phyloP scores from a whole-genome alignment of 2,329 filamentous ascomycete species.

The Ceratocystis harringtonii region DNA sequence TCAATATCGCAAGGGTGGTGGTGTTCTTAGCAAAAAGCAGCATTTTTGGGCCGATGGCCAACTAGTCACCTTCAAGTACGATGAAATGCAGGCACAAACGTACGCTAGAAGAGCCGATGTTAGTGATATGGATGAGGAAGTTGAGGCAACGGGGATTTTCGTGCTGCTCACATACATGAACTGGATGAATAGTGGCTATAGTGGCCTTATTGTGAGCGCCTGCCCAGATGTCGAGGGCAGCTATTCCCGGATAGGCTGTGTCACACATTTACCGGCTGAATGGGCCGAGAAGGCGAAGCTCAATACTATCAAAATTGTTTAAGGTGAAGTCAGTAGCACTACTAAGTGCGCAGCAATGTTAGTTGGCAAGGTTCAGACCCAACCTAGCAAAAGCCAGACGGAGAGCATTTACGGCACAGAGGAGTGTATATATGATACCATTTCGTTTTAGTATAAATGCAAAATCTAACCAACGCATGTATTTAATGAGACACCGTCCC shows the following conservation, averaged over 20 bases:
- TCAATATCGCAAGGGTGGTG: constrained; percentile 16
- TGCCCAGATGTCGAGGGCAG: constrained; percentile 13
- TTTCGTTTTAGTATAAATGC: constrained; percentile 7
- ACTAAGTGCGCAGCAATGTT: background rate
- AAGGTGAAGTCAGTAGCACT: background rate
- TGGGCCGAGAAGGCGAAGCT: constrained; percentile 17
- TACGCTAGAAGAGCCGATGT: constrained; percentile 9
- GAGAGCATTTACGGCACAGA: background rate
- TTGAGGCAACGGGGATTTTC: constrained; percentile 15
- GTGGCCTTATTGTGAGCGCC: constrained; percentile 14
- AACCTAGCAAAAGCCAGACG: background rate
- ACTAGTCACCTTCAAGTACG: constrained; percentile 15
- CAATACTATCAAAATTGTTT: constrained; percentile 16
- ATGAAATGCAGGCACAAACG: constrained; percentile 15
- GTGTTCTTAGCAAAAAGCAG: constrained; percentile 14
- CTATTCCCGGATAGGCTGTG: constrained; percentile 14
- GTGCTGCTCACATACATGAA: constrained; percentile 17
- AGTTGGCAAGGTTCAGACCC: background rate
- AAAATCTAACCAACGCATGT: background rate
- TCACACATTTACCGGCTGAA: constrained; percentile 14
- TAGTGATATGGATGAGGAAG: constrained; percentile 13
- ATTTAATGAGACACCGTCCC: constrained; percentile 12
- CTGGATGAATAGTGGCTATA: constrained; percentile 17
- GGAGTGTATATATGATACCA: constrained; percentile 14
- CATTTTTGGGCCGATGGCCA: constrained; percentile 17